Base-by-base conservation (phyloP, 116 monocot species). In the Papilionanthe hybrid region DNA sequence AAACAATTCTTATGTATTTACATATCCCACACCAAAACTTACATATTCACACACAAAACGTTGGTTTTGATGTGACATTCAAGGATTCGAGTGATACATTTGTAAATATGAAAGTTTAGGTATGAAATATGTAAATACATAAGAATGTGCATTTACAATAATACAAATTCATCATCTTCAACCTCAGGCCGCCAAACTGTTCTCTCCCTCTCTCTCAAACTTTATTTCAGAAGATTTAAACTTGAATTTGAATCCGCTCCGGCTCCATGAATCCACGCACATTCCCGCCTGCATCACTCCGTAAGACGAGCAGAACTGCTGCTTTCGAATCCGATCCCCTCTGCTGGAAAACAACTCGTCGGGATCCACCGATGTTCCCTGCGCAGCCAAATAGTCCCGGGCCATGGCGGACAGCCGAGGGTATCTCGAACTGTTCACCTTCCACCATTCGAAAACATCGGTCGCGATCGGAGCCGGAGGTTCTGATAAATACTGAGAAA, bases 381-480 rank as follows among this genome's bases (percentile, higher is more conserved):
- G 93, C 19, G 92, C 89, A n/a, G 96, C 87, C 44, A 93, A 78
- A 74, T 82, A 96, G 57, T 93, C 96, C 12, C 90, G 87, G 25
- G 96, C 96, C 96, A 96, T 96, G 1, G 90, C 58, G 53, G 93
- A 92, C 7, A 96, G 92, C 29, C 87, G 78, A 5, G 93, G 96
- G 67, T 92, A 96, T 2, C 96, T 82, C 9, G 87, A 55, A 42
- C 84, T 77, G 42, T 96, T 93, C 7, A 78, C 84, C 78, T 84
- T 93, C 96, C 96, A 96, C 96, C 96, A 96, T 44, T 93, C 92
- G 13, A 96, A 78, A 7, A 85, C 86, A 79, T 96, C 89, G 0
- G 89, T 83, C 1, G 96, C 78, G 27, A 96, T 86, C 0, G 90
- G 90, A 49, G 81, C 86, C 11, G 86, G 91, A 4, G 93, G 92